Conservation (phyloP, 805 yeast genomes). For the Candida insectorum region DNA sequence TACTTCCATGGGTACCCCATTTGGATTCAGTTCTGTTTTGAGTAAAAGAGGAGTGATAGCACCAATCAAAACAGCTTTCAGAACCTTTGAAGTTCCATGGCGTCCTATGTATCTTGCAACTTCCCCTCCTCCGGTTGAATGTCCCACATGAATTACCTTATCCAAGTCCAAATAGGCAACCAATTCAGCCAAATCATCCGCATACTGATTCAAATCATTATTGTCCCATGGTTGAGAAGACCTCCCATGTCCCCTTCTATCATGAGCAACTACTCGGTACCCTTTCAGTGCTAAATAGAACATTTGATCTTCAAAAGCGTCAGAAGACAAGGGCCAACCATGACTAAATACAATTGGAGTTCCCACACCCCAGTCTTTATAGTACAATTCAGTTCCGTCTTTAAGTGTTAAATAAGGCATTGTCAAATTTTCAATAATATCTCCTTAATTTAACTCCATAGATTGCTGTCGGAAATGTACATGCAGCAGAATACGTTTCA, state of each 20-base stretch:
- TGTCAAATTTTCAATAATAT: too few relatives aligned
- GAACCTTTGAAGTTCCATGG: conserved; percentile 14
- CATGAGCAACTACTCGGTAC: conserved; percentile 17
- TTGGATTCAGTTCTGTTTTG: conserved; percentile 10
- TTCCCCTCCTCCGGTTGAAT: conserved; percentile 19
- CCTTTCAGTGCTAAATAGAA: too few relatives aligned
- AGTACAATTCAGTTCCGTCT: too few relatives aligned
- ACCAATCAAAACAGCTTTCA: conserved; percentile 14
- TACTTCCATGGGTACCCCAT: conserved; percentile 13
- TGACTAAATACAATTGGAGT: too few relatives aligned
- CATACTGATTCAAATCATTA: conserved; percentile 16
- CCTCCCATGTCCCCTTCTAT: conserved; percentile 16
- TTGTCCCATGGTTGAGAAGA: conserved; percentile 17
- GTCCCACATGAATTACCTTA: conserved; percentile 14
- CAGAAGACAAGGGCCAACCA: too few relatives aligned
- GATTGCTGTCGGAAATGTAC: too few relatives aligned
- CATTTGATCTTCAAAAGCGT: too few relatives aligned
- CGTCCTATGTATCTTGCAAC: conserved; percentile 14
- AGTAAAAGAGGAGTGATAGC: conserved; percentile 16
- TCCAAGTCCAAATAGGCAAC: conserved; percentile 12
- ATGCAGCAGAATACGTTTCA: too few relatives aligned
- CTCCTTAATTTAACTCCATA: too few relatives aligned
- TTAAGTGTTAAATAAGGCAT: too few relatives aligned
- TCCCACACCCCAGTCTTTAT: too few relatives aligned
- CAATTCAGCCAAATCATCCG: conserved; percentile 17